Conservation (phyloP, 768 basidiomycete genomes). For the Collybia mongolica region DNA sequence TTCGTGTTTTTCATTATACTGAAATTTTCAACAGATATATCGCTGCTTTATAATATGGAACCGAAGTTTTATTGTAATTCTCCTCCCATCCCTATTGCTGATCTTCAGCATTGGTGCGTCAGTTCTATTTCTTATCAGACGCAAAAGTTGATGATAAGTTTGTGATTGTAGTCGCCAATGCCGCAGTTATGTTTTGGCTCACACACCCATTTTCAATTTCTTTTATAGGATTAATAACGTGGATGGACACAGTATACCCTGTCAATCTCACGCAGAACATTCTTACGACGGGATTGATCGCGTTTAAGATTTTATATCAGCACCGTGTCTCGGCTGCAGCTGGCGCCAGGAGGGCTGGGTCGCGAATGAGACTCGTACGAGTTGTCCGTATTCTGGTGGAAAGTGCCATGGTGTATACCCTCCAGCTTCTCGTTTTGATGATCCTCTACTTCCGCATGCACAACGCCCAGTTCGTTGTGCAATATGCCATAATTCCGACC, state of each 20-base stretch:
- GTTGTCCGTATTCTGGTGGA: slow-evolving; percentile 28
- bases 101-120: slow-evolving; percentile 17
- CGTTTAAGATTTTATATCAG: slow-evolving; percentile 20
- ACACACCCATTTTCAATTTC: slow-evolving; percentile 16
- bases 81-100: slow-evolving; percentile 16
- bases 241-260: slow-evolving; percentile 6
- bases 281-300: slow-evolving; percentile 24
- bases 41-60: slow-evolving; percentile 24
- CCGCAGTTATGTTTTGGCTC: slow-evolving; percentile 13
- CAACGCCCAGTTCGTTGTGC: slow-evolving; percentile 24
- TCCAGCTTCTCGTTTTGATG: slow-evolving; percentile 23
- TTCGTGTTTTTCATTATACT: too few relatives aligned
- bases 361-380: slow-evolving; percentile 10
- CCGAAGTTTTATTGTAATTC: slow-evolving; percentile 16
- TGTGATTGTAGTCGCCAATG: slow-evolving; percentile 3
- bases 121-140: background rate
- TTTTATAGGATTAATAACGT: background rate
- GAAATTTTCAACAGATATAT: slow-evolving; percentile 12
- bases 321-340: slow-evolving; percentile 16
- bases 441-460: slow-evolving; percentile 22
- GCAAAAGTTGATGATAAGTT: too few relatives aligned
- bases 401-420: slow-evolving; percentile 28
- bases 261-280: slow-evolving; percentile 15
- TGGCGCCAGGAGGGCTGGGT: slow-evolving; percentile 11
- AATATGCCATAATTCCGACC: slow-evolving; percentile 23